Conservation (phyloP, 352 stramenopile genomes). For the Peronospora farinosa region DNA sequence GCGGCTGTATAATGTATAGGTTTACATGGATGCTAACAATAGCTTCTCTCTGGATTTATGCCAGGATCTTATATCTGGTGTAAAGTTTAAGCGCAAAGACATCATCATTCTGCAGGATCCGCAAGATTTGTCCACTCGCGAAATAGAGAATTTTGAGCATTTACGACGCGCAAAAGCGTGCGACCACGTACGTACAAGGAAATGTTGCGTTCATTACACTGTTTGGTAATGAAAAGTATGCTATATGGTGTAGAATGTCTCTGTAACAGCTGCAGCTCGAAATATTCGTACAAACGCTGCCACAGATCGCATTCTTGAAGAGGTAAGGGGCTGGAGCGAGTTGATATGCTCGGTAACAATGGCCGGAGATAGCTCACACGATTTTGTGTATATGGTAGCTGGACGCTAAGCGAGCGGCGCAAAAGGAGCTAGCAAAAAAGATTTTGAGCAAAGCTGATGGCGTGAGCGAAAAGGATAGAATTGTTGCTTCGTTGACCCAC, state of each 20-base stretch:
- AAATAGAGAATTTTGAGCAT: slow-evolving; percentile 98
- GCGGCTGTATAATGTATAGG: background rate
- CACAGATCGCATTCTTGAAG: slow-evolving; percentile 75
- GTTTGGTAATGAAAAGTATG: background rate
- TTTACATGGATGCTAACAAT: slow-evolving; percentile 11
- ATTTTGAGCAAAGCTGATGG: slow-evolving; percentile 47
- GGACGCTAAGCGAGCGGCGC: slow-evolving; percentile 51
- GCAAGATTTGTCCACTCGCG: slow-evolving; percentile 81
- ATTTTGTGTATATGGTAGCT: slow-evolving; percentile 29
- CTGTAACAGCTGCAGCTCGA: slow-evolving; percentile 15
- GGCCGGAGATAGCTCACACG: background rate
- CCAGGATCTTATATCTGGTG: slow-evolving; percentile 90
- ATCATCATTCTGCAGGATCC: slow-evolving; percentile 95
- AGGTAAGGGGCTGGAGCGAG: slow-evolving; percentile 25
- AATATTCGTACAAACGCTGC: slow-evolving; percentile 83
- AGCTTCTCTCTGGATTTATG: slow-evolving; percentile 4
- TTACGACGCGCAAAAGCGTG: slow-evolving; percentile 65
- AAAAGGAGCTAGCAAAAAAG: slow-evolving; percentile 66
- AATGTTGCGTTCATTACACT: no score
- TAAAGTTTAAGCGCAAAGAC: slow-evolving; percentile 89
- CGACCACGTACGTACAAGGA: slow-evolving; percentile 28
- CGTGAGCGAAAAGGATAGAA: slow-evolving; percentile 70
- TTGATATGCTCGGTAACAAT: background rate
- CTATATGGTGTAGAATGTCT: slow-evolving; percentile 10
- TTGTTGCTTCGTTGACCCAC: slow-evolving; percentile 68